A percentile compares a stretch with the other conserved stretches of the same genome.
Evolutionary conservation across 768 basidiomycete species (phyloP).

Genomic region (Boletus edulis): DNA sequence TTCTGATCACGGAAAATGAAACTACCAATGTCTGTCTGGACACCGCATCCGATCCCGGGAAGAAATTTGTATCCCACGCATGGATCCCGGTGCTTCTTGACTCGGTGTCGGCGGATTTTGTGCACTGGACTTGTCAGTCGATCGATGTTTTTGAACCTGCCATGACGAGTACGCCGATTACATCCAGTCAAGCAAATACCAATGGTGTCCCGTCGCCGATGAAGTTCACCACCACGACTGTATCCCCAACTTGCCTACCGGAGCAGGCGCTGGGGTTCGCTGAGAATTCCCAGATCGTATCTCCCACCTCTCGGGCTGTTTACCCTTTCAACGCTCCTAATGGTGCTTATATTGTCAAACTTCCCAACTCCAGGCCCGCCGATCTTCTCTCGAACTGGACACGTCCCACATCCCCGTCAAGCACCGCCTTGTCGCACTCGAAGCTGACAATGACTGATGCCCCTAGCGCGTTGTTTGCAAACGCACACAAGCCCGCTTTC

Average conservation of each 20-base stretch:
- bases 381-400: not conserved
- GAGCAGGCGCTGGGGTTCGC: not conserved
- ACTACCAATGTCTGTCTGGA: not conserved
- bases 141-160: conserved; percentile 11
- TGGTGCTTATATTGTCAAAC: conserved; percentile 13
- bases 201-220: not conserved
- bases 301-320: conserved; percentile 3
- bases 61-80: not conserved
- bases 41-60: not conserved
- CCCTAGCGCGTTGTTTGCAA: not conserved
- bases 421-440: not conserved
- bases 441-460: not conserved
- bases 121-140: not conserved
- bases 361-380: conserved; percentile 4
- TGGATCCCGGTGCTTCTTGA: not conserved
- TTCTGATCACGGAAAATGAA: not conserved
- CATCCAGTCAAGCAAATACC: not conserved
- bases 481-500: not conserved
- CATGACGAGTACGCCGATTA: conserved; percentile 18
- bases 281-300: not conserved
- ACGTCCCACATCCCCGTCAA: not conserved
- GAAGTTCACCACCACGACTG: not conserved
- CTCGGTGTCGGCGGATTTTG: not conserved
- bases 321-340: conserved; percentile 4
- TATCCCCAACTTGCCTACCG: not conserved